Conservation (phyloP, 2,329 filamentous ascomycete genomes). For the Cryphonectria parasitica region DNA sequence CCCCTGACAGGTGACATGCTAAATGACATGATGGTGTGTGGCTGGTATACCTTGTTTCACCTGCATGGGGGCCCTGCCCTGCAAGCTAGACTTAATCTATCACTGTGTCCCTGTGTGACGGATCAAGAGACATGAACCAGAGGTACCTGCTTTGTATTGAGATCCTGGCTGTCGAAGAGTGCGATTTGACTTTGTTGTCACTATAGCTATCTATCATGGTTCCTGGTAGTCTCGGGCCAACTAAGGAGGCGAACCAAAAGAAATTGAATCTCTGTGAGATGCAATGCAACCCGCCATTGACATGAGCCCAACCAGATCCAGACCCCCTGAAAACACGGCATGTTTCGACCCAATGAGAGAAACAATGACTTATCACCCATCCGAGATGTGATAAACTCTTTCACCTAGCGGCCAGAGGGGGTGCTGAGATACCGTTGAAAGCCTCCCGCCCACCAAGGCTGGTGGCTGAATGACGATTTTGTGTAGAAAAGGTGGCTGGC, state of each 20-base stretch:
- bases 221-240: background rate
- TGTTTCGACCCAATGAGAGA: background rate
- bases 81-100: conserved; percentile 15
- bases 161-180: background rate
- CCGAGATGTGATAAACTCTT: background rate
- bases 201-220: background rate
- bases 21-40: background rate
- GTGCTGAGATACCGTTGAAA: background rate
- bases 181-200: background rate
- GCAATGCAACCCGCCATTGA: conserved; percentile 4
- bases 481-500: background rate
- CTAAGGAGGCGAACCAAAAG: background rate
- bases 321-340: background rate
- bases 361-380: background rate
- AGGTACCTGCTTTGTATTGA: conserved; percentile 19
- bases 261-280: background rate
- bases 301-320: background rate
- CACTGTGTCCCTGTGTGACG: conserved; percentile 3
- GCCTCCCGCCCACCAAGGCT: background rate
- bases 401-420: background rate
- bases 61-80: conserved; percentile 6
- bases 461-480: background rate
- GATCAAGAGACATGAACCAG: background rate
- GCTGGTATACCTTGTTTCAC: conserved; percentile 6
- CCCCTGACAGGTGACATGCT: background rate